Conservation (phyloP, 2,329 filamentous ascomycete genomes). For the Cladophialophora psammophila region DNA sequence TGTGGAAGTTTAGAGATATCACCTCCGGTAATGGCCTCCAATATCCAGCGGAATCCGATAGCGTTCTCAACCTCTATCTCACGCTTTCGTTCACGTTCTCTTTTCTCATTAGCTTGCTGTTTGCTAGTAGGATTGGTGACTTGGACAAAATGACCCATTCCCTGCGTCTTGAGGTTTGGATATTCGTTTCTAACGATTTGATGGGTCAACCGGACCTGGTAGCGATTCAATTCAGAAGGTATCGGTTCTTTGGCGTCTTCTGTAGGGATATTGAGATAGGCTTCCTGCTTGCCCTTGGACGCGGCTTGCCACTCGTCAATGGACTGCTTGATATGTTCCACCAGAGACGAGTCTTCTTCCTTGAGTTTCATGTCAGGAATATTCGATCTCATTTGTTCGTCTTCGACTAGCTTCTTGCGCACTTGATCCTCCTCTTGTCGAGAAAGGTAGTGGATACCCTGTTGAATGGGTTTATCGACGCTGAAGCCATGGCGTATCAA, state of each 20-base stretch:
- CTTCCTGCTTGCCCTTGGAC: conserved; percentile 46
- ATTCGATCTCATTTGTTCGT: conserved; percentile 44
- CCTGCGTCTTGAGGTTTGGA: conserved; percentile 49
- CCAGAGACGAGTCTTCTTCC: conserved; percentile 60
- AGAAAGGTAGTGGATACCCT: conserved; percentile 69
- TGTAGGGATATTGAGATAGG: conserved; percentile 57
- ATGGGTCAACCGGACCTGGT: conserved; percentile 70
- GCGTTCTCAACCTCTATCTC: conserved; percentile 47
- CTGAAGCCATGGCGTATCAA: conserved; percentile 65
- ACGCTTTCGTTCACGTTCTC: conserved; percentile 39
- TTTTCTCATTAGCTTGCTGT: conserved; percentile 44
- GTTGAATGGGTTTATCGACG: conserved; percentile 62
- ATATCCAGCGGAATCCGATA: conserved; percentile 56
- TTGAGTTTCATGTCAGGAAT: conserved; percentile 58
- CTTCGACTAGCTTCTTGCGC: conserved; percentile 54
- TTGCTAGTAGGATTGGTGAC: conserved; percentile 49
- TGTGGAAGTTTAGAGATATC: conserved; percentile 49
- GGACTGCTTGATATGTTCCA: conserved; percentile 47
- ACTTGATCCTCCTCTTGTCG: conserved; percentile 62
- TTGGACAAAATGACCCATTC: conserved; percentile 50
- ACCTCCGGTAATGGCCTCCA: conserved; percentile 54
- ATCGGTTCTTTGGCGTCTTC: conserved; percentile 37
- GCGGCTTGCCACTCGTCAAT: conserved; percentile 55
- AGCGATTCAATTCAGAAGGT: conserved; percentile 58
- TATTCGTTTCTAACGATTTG: conserved; percentile 71